Conservation (phyloP, 2,329 filamentous ascomycete genomes). For the Sporothrix schenckii region DNA sequence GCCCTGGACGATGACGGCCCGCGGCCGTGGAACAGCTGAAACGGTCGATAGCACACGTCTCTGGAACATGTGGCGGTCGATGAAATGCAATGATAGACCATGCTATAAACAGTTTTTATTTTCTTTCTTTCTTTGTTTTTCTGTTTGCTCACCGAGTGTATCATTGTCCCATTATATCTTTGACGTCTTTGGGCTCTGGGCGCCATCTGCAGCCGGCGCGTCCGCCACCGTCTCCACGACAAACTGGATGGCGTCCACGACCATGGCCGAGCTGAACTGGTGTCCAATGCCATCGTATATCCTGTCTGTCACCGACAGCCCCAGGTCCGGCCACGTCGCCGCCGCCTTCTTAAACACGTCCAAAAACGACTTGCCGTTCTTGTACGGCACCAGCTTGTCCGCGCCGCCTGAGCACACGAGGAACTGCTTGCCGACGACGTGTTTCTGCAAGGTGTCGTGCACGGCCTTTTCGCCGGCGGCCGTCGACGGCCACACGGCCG, state of each 20-base stretch:
- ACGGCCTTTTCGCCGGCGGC: constrained; percentile 47
- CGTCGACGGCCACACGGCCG: constrained; percentile 42
- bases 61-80: background rate
- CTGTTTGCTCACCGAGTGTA: background rate
- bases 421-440: constrained; percentile 64
- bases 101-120: background rate
- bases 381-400: constrained; percentile 74
- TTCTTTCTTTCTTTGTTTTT: background rate
- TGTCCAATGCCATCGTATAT: constrained; percentile 72
- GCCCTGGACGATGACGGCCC: constrained; percentile 46
- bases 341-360: constrained; percentile 61
- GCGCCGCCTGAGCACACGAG: constrained; percentile 66
- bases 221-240: constrained; percentile 54
- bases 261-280: constrained; percentile 69
- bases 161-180: constrained; percentile 40
- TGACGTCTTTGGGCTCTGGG: constrained; percentile 30
- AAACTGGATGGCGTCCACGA: constrained; percentile 66
- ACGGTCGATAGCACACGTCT: background rate
- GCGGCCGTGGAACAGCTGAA: constrained; percentile 47
- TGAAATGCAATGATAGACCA: background rate
- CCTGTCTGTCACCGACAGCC: constrained; percentile 63
- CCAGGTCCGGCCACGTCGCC: constrained; percentile 56
- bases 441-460: constrained; percentile 51
- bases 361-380: constrained; percentile 62
- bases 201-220: constrained; percentile 24